Base-by-base conservation (phyloP, 345 rosid species). In the Carallia brachiata region DNA sequence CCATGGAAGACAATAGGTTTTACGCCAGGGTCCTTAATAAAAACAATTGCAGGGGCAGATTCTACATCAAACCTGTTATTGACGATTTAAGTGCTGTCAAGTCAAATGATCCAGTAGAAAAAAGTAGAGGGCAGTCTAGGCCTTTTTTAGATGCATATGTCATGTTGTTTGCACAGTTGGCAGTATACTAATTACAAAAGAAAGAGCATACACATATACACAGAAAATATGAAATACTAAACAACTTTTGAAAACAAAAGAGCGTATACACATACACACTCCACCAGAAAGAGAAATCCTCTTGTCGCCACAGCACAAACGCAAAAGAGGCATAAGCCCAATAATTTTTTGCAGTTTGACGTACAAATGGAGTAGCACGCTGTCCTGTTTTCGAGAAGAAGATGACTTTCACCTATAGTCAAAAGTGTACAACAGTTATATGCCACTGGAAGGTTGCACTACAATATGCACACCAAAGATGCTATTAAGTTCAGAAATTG, bases 261-360 rank as follows among this genome's bases (percentile, higher is more conserved):
- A 75, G 50, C 39, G 68, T 65, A 77, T 36, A 64, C 56, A 84
- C 97, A 53, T 87, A 91, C 98, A 75, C 70, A 78, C 81, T 94
- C 98, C 97, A 94, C 98, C 98, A 94, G 69, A 89, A 68, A 56
- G 97, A 85, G 72, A 92, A 86, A 76, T 94, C 97, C 80, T 91
- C 97, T 78, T 94, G 88, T 64, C 85, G 81, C 97, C 98, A 94
- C 30, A 94, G 84, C 52, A 94, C 84, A 50, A 80, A 85, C 19
- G 94, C 90, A 75, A 89, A 80, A 48, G 97, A 86, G 68, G 92
- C 90, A 85, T 87, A 85, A 75, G 82, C 83, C 91, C 88, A 82
- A 70, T 89, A 91, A 67, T 85, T 75, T 78, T 86, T 88, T 52
- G 93, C 92, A 77, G 87, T 86, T 69, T 87, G 90, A 19, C 98